Conservation (phyloP, 805 yeast species). For the Saccharomyces eubayanus region DNA sequence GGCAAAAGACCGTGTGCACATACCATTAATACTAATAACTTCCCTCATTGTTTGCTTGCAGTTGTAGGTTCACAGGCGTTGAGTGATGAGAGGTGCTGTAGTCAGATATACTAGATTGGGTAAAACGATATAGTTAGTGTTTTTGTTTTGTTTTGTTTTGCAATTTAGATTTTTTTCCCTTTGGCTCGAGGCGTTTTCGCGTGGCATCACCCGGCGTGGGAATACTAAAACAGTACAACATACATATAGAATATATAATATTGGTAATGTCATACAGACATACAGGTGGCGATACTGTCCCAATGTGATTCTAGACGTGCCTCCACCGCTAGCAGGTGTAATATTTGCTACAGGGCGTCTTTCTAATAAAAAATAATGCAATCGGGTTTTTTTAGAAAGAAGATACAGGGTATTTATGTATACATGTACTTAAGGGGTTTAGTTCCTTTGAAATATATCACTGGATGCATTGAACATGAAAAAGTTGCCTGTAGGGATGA, state of each 20-base stretch:
- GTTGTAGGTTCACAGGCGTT: background rate
- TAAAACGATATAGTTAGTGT: background rate
- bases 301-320: no score
- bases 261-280: no score
- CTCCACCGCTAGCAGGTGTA: no score
- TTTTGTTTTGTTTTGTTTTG: slow-evolving; percentile 1
- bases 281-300: no score
- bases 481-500: background rate
- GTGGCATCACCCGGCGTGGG: background rate
- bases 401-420: background rate
- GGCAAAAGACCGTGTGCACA: slow-evolving; percentile 24
- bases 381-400: background rate
- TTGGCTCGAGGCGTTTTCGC: background rate
- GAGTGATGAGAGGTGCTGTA: background rate
- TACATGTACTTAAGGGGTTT: background rate
- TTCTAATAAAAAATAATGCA: background rate
- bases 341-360: no score
- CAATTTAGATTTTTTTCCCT: background rate
- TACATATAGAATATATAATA: background rate
- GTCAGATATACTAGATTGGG: background rate
- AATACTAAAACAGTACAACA: background rate
- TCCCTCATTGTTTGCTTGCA: slow-evolving; percentile 51
- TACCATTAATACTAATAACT: slow-evolving; percentile 77
- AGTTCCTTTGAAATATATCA: background rate
- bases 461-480: background rate